These are phyloP conservation scores for Cichorium intybus DNA, from an alignment of 140 eudicot genomes.

Conservation along the genomic window DNA sequence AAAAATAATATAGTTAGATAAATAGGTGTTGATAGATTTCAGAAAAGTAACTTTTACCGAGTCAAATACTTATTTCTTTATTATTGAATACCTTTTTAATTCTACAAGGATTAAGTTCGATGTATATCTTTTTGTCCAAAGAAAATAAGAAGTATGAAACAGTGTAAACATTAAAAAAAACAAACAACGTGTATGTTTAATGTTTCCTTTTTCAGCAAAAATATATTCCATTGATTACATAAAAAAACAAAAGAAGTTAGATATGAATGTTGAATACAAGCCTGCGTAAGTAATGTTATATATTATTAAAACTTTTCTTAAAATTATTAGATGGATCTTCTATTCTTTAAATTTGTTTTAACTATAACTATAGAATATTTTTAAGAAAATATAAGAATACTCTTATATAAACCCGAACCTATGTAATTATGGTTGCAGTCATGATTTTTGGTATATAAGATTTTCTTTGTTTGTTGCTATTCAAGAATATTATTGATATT, in stretches of 20 bases:
- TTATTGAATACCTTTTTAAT: neutral
- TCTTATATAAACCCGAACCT: too few relatives aligned
- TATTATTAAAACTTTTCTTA: neutral
- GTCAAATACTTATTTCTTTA: too few relatives aligned
- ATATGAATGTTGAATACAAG: neutral
- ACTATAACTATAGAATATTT: too few relatives aligned
- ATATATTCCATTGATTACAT: conserved; percentile 4
- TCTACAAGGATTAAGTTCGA: neutral
- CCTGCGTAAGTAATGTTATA: neutral
- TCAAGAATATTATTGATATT: neutral
- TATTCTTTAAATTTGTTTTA: neutral
- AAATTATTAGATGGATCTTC: neutral
- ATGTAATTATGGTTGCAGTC: too few relatives aligned
- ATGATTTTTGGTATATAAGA: neutral
- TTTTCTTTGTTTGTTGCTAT: neutral
- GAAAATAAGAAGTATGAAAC: neutral
- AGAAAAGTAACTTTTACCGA: too few relatives aligned
- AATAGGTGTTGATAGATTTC: too few relatives aligned
- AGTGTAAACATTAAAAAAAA: neutral
- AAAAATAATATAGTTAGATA: too few relatives aligned
- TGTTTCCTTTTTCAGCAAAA: conserved; percentile 11
- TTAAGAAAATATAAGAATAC: too few relatives aligned
- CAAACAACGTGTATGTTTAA: conserved; percentile 1
- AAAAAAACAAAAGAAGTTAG: conserved; percentile 11
- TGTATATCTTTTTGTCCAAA: neutral